Conservation (phyloP, 2,329 filamentous ascomycete species). For the Xylariaceae sp. region DNA sequence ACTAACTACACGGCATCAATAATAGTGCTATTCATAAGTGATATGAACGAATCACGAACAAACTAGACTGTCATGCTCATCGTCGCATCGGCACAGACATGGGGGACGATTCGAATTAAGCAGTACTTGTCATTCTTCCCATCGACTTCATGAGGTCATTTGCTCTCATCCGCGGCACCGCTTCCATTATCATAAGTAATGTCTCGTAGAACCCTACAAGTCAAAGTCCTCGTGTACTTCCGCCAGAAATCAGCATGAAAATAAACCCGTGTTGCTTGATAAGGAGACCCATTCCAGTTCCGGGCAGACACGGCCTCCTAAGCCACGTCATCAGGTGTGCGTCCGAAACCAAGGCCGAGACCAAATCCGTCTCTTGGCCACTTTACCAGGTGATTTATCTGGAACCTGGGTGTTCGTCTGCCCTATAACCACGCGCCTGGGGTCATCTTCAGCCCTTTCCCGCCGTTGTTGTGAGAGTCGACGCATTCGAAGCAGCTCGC, state of each 20-base stretch:
- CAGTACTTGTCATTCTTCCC: neutral
- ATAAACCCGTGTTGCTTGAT: neutral
- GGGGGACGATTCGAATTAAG: no score
- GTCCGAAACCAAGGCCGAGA: slow-evolving; percentile 21
- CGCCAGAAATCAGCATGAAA: neutral
- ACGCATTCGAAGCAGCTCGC: slow-evolving; percentile 34
- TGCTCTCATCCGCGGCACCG: neutral
- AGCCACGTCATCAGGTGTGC: slow-evolving; percentile 7
- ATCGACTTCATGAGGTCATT: neutral
- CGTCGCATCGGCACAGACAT: no score
- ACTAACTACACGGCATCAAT: no score
- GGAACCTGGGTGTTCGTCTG: neutral
- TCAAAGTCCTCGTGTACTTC: no score
- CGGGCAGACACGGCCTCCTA: slow-evolving; percentile 13
- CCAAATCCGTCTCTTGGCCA: slow-evolving; percentile 24
- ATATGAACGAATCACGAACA: no score
- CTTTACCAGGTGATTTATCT: slow-evolving; percentile 13
- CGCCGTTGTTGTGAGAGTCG: slow-evolving; percentile 26
- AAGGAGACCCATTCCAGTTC: neutral
- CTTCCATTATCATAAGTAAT: no score
- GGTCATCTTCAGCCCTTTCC: slow-evolving; percentile 19
- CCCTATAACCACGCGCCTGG: neutral
- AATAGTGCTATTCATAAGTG: no score
- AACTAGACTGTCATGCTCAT: no score
- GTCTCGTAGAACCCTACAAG: no score